These are phyloP conservation scores for Nannochloropsis granulata DNA, from an alignment of 108 stramenopile species.

Conservation along the genomic window DNA sequence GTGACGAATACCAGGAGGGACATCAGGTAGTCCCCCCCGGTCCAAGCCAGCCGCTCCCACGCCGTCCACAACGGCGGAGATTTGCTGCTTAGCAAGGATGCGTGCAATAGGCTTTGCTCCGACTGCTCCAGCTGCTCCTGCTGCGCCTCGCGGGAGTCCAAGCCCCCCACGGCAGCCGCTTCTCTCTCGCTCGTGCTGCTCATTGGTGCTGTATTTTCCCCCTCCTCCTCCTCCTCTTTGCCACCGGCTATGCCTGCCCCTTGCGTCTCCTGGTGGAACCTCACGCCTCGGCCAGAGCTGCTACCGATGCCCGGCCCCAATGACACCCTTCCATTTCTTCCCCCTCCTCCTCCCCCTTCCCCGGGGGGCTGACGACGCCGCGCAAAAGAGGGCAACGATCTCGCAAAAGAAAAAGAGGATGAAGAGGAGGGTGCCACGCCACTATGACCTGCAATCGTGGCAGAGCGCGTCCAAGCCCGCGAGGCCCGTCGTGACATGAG, in stretches of 20 bases:
- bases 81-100: neutral
- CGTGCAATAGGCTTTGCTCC: neutral
- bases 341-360: neutral
- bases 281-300: neutral
- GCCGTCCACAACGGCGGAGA: neutral
- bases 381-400: neutral
- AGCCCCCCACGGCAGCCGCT: no score
- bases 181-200: no score
- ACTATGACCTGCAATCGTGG: neutral
- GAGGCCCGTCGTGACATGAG: neutral
- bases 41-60: neutral
- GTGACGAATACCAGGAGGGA: neutral
- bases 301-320: neutral
- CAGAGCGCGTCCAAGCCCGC: neutral
- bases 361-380: neutral
- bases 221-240: no score
- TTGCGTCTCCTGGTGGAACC: neutral
- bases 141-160: no score
- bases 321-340: neutral
- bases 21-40: neutral
- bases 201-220: no score
- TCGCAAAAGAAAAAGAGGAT: neutral
- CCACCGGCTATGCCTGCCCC: no score
- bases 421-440: neutral
- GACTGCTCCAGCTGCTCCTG: neutral